Conservation (phyloP, 441 rosid species). For the Populus trichocarpa region DNA sequence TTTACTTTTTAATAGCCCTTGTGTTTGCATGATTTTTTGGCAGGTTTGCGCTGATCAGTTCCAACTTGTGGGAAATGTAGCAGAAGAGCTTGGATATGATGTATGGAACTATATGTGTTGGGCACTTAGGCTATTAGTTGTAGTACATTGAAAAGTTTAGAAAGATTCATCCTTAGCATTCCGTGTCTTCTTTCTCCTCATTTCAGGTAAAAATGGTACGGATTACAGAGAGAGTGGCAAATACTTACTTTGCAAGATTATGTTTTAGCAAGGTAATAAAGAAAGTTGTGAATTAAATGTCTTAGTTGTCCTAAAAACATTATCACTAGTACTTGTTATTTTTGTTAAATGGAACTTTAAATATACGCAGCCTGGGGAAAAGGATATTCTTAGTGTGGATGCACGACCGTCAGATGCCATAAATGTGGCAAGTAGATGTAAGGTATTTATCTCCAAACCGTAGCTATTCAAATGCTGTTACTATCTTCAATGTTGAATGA, state of each 20-base stretch:
- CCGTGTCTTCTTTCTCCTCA: not conserved
- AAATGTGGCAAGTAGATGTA: slow-evolving; percentile 73
- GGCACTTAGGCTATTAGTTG: not conserved
- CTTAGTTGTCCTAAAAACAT: not conserved
- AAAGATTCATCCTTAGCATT: not conserved
- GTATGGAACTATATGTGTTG: slow-evolving; percentile 36
- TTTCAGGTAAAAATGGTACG: slow-evolving; percentile 83
- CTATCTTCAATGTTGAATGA: not conserved
- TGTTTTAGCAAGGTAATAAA: slow-evolving; percentile 64
- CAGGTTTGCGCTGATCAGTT: slow-evolving; percentile 78
- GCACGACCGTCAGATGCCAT: slow-evolving; percentile 94
- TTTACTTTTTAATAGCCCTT: slow-evolving; percentile 4
- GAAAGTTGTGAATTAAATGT: slow-evolving; percentile 17
- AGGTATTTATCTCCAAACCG: slow-evolving; percentile 39
- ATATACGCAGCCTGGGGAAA: slow-evolving; percentile 63
- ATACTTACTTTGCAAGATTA: slow-evolving; percentile 68
- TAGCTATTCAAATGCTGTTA: not conserved
- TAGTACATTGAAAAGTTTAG: not conserved
- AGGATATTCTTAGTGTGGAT: slow-evolving; percentile 56
- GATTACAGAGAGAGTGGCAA: slow-evolving; percentile 68
- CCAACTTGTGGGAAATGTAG: slow-evolving; percentile 57
- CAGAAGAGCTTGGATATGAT: slow-evolving; percentile 60
- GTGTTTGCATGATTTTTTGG: slow-evolving; percentile 10
- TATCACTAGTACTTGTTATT: not conserved
- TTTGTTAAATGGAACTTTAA: slow-evolving; percentile 15